A percentile compares a stretch with the other conserved stretches of the same genome.
Evolutionary conservation across 768 basidiomycete species (phyloP).

Genomic region (Jaapia argillacea): DNA sequence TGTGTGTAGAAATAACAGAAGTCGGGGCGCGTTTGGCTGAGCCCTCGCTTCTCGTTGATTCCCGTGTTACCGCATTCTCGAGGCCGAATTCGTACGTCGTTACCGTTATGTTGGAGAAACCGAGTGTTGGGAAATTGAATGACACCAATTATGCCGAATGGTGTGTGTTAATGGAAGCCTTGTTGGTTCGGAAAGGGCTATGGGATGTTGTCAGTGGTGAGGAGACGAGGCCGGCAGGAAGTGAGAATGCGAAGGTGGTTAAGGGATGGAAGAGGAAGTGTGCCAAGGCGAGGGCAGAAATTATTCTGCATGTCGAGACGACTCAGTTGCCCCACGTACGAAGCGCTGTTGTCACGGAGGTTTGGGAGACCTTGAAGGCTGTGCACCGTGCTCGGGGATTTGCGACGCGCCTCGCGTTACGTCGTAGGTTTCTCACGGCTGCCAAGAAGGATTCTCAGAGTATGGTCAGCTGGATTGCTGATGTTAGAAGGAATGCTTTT

Average conservation of each 20-base stretch:
- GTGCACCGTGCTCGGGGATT: constrained; percentile 21
- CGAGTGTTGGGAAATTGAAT: constrained; percentile 7
- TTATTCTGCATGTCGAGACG: constrained; percentile 15
- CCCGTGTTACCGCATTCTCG: no score
- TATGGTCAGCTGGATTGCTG: constrained; percentile 18
- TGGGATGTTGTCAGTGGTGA: constrained; percentile 6
- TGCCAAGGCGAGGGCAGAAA: constrained; percentile 14
- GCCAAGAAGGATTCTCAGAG: constrained; percentile 9
- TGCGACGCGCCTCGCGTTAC: constrained; percentile 13
- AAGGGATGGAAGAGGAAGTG: constrained; percentile 5
- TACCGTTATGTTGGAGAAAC: no score
- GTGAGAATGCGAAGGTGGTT: constrained; percentile 2
- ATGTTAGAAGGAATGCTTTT: constrained; percentile 12
- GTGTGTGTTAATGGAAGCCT: constrained; percentile 10
- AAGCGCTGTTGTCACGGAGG: constrained; percentile 7
- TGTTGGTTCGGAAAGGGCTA: constrained; percentile 9
- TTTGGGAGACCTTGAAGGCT: constrained; percentile 15
- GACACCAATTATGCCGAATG: constrained; percentile 13
- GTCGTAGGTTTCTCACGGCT: constrained; percentile 12
- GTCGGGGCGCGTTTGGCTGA: no score
- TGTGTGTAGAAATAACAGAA: no score
- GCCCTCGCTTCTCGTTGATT: no score
- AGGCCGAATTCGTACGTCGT: no score
- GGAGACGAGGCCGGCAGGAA: constrained; percentile 3
- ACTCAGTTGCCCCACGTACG: constrained; percentile 15